These are phyloP conservation scores for Hyphopichia burtonii DNA, from an alignment of 1,139 yeast genomes.

Conservation along the genomic window DNA sequence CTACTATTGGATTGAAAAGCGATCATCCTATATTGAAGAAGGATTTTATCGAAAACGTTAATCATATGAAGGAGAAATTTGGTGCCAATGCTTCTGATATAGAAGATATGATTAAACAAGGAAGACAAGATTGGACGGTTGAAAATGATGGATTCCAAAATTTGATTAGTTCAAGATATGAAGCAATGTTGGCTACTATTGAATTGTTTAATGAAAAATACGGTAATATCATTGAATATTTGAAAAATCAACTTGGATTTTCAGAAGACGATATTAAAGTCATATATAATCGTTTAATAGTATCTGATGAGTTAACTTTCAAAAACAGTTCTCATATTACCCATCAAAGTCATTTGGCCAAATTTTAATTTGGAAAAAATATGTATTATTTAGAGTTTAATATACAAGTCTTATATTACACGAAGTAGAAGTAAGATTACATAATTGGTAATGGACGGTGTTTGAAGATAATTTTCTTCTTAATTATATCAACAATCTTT, in stretches of 20 bases:
- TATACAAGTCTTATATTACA: background rate
- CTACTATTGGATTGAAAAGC: conserved; percentile 62
- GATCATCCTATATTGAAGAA: conserved; percentile 40
- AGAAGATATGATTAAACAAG: conserved; percentile 29
- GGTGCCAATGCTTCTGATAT: conserved; percentile 25
- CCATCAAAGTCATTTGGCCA: background rate
- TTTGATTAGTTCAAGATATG: conserved; percentile 65
- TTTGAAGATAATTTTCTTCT: conserved; percentile 56
- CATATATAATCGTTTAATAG: conserved; percentile 47
- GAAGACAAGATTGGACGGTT: conserved; percentile 39
- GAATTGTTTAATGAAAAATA: conserved; percentile 47
- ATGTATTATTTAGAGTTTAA: no score
- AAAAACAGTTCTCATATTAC: background rate
- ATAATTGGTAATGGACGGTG: conserved; percentile 73
- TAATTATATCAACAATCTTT: conserved; percentile 57
- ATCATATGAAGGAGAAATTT: conserved; percentile 26
- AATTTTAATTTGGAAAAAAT: no score
- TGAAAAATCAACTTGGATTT: conserved; percentile 48
- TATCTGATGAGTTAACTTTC: conserved; percentile 2
- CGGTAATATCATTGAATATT: conserved; percentile 62
- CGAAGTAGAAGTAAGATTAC: conserved; percentile 27
- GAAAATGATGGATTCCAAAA: conserved; percentile 53
- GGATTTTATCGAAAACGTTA: conserved; percentile 31
- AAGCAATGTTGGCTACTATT: conserved; percentile 69
- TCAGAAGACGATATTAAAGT: conserved; percentile 46